Percentiles rank a stretch among this genome's conserved stretches.
Evolutionary conservation across 2,329 filamentous ascomycete genomes (phyloP).

Genomic region (Phialophora macrospora): DNA sequence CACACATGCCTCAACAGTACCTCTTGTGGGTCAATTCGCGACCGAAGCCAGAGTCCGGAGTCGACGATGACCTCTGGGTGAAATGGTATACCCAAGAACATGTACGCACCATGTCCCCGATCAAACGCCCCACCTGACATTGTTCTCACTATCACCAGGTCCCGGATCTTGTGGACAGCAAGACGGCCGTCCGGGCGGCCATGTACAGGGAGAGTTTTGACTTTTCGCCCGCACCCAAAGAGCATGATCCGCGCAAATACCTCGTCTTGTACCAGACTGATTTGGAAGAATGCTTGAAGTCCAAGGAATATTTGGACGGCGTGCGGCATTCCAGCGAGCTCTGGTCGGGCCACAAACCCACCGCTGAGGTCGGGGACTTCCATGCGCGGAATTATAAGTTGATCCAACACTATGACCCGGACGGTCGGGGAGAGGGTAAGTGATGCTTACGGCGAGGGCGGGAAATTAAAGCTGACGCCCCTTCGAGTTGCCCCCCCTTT

Average conservation of each 20-base stretch:
- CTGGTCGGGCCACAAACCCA: conserved; percentile 62
- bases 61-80: conserved; percentile 29
- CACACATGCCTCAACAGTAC: conserved; percentile 24
- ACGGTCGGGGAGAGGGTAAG: conserved; percentile 55
- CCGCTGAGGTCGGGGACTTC: conserved; percentile 69
- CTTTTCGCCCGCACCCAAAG: conserved; percentile 20
- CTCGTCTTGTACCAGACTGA: conserved; percentile 81
- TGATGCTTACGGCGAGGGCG: background rate
- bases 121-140: background rate
- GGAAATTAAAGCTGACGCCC: background rate
- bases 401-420: conserved; percentile 60
- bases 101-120: conserved; percentile 12
- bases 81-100: conserved; percentile 34
- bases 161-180: conserved; percentile 28
- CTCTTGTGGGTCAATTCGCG: conserved; percentile 30
- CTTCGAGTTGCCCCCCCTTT: conserved; percentile 62
- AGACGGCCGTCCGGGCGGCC: conserved; percentile 19
- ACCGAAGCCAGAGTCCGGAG: conserved; percentile 21
- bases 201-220: conserved; percentile 29
- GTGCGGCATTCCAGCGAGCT: conserved; percentile 56
- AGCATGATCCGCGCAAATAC: conserved; percentile 64
- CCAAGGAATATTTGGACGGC: conserved; percentile 67
- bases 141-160: conserved; percentile 7
- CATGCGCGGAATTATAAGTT: conserved; percentile 73
- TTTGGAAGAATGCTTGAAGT: conserved; percentile 68